Percentiles rank a stretch among this genome's conserved stretches.
Conservation (phyloP, 1,284 basidiomycete species). For the Microbotryum scabiosae region DNA sequence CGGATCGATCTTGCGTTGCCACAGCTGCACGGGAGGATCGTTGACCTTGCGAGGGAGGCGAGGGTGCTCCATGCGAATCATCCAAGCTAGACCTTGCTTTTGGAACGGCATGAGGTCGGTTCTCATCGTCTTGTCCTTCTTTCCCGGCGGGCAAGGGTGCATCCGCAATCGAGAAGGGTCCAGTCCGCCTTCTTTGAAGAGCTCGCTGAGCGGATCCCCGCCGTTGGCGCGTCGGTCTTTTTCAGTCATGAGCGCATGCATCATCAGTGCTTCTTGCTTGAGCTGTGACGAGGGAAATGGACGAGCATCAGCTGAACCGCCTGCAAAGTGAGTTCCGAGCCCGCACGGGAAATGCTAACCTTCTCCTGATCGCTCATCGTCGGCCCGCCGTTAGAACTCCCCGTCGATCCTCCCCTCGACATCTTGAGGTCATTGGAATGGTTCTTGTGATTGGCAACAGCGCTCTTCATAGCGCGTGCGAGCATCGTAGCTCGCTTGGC, state of each 20-base stretch:
- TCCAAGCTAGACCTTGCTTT: slow-evolving; percentile 30
- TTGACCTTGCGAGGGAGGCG: slow-evolving; percentile 35
- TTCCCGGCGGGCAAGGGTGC: slow-evolving; percentile 27
- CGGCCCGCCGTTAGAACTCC: background rate
- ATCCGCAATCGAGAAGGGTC: slow-evolving; percentile 17
- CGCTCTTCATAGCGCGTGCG: background rate
- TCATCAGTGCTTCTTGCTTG: slow-evolving; percentile 6
- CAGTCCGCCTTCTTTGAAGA: slow-evolving; percentile 26
- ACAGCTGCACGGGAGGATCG: slow-evolving; percentile 76
- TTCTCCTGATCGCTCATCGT: background rate
- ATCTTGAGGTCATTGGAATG: background rate
- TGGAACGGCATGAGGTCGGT: slow-evolving; percentile 25
- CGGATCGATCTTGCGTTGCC: slow-evolving; percentile 55
- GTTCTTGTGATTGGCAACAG: slow-evolving; percentile 2
- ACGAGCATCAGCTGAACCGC: background rate
- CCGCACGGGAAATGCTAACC: background rate
- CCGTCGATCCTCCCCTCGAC: background rate
- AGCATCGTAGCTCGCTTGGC: background rate
- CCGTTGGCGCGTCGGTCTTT: slow-evolving; percentile 1
- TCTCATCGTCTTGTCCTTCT: slow-evolving; percentile 24
- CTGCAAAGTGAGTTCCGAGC: background rate
- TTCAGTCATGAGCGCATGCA: slow-evolving; percentile 15
- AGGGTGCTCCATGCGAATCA: slow-evolving; percentile 31
- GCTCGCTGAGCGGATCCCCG: slow-evolving; percentile 16
- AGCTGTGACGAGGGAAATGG: background rate